Percentiles rank a stretch among this genome's conserved stretches.
Conservation (phyloP, 225 moss, liverwort and hornwort genomes). For the Pseudisothecium myosuroides region DNA sequence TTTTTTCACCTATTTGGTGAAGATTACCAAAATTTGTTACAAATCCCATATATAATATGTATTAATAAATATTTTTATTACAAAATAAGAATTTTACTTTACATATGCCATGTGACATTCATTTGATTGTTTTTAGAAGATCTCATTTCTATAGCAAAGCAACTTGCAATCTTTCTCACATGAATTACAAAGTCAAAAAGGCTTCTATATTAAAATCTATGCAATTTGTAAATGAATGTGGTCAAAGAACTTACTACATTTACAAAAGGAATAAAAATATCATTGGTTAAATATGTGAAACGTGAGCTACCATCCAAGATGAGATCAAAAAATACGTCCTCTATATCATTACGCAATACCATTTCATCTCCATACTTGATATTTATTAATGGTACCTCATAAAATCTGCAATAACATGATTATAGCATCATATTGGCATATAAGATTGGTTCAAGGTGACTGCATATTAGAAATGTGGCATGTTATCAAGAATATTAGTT, state of each 20-base stretch:
- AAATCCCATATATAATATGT: not conserved
- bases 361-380: constrained; percentile 24
- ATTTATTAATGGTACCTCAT: constrained; percentile 13
- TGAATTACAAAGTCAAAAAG: not conserved
- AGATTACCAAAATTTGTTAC: not conserved
- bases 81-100: not conserved
- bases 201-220: not conserved
- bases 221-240: not conserved
- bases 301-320: constrained; percentile 12
- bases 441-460: not conserved
- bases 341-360: not conserved
- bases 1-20: constrained; percentile 7
- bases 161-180: not conserved
- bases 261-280: constrained; percentile 2
- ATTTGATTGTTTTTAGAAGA: not conserved
- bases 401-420: not conserved
- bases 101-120: fast-evolving
- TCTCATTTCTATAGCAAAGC: not conserved
- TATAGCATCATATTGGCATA: not conserved
- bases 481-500: not conserved
- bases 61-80: not conserved
- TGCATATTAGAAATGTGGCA: not conserved
- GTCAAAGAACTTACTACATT: not conserved
- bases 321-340: not conserved
- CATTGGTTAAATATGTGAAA: constrained; percentile 17